A percentile compares a stretch with the other conserved stretches of the same genome.
These are phyloP conservation scores for Syncephalastrum contaminatum DNA, from an alignment of 371 early-diverging fungal species.

Conservation along the genomic window DNA sequence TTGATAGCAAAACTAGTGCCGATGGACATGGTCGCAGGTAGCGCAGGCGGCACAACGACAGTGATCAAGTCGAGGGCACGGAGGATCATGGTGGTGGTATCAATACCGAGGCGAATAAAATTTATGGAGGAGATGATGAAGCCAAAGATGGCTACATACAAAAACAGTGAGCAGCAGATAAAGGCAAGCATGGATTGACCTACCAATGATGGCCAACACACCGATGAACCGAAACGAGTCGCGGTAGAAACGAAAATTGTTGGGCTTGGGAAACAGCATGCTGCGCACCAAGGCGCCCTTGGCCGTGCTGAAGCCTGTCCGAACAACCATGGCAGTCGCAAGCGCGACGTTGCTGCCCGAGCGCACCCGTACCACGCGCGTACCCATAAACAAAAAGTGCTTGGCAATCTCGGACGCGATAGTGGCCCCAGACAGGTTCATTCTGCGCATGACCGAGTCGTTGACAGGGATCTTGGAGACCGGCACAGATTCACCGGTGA, in stretches of 20 bases:
- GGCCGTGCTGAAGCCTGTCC: conserved; percentile 97
- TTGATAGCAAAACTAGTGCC: conserved; percentile 94
- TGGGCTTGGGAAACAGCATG: conserved; percentile 95
- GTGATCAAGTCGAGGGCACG: conserved; percentile 94
- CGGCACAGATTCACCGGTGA: conserved; percentile 91
- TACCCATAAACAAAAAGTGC: conserved; percentile 90
- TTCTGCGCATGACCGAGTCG: conserved; percentile 62
- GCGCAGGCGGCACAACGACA: conserved; percentile 94
- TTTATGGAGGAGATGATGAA: conserved; percentile 84
- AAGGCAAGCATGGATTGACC: neutral
- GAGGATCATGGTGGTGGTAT: conserved; percentile 67
- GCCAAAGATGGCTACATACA: conserved; percentile 62
- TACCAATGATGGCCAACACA: conserved; percentile 77
- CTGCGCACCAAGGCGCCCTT: conserved; percentile 95
- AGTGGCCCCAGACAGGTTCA: conserved; percentile 72
- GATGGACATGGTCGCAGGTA: conserved; percentile 96
- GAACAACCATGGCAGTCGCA: conserved; percentile 83
- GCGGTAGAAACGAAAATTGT: conserved; percentile 92
- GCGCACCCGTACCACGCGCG: conserved; percentile 87
- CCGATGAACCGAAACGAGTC: conserved; percentile 96
- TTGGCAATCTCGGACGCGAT: conserved; percentile 73
- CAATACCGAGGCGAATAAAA: conserved; percentile 79
- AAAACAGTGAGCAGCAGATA: neutral
- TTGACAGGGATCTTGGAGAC: conserved; percentile 79
- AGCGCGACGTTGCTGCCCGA: conserved; percentile 34